phyloP scores from a whole-genome alignment of 768 basidiomycete species.

The Stropharia rugosoannulata region DNA sequence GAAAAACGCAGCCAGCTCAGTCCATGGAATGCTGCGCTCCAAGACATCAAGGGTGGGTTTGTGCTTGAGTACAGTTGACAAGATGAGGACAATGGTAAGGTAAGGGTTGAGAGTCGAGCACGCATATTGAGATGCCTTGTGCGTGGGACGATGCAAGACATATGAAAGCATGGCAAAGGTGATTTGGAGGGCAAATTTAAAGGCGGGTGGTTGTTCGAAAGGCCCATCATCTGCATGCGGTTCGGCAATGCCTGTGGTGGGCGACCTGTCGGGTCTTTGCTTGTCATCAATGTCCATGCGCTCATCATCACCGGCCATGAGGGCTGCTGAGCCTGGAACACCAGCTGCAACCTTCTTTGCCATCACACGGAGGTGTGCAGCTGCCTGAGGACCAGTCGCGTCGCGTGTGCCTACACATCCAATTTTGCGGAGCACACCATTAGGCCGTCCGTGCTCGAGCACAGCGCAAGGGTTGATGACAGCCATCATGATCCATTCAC shows the following conservation, averaged over 20 bases:
- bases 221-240: constrained; percentile 21
- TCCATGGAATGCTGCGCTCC: constrained; percentile 85
- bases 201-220: constrained; percentile 57
- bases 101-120: constrained; percentile 77
- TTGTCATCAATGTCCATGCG: constrained; percentile 33
- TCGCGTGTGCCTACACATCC: constrained; percentile 49
- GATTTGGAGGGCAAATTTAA: constrained; percentile 76
- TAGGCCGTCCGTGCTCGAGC: constrained; percentile 83
- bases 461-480: constrained; percentile 78
- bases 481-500: constrained; percentile 98
- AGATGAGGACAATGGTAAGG: constrained; percentile 81
- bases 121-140: constrained; percentile 56
- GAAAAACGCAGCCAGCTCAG: constrained; percentile 64
- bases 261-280: constrained; percentile 21
- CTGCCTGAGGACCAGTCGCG: constrained; percentile 26
- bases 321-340: constrained; percentile 22
- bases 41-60: constrained; percentile 57
- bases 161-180: constrained; percentile 76
- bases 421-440: constrained; percentile 65
- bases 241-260: constrained; percentile 30
- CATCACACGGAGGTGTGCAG: constrained; percentile 46
- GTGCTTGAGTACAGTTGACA: constrained; percentile 74
- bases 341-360: constrained; percentile 43
- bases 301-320: constrained; percentile 52
- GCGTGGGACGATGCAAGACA: constrained; percentile 62